Conservation (phyloP, 179 eudicot genomes). For the Drosera spatulata region DNA sequence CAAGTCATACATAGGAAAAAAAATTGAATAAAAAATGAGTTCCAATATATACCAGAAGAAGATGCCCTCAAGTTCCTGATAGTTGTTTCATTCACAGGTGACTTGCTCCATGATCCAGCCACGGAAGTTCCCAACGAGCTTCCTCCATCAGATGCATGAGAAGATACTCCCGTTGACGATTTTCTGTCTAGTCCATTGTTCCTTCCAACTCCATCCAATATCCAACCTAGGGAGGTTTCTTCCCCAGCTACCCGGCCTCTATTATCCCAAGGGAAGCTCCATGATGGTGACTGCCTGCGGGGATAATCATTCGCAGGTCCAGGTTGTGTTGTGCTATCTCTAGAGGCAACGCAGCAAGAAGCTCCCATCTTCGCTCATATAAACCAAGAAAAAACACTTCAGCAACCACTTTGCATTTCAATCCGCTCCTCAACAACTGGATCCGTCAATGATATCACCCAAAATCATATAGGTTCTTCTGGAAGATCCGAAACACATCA, state of each 20-base stretch:
- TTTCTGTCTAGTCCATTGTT: conserved; percentile 47
- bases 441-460: no score
- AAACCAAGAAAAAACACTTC: no score
- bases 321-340: no score
- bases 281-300: conserved; percentile 45
- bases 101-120: conserved; percentile 45
- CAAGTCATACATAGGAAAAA: no score
- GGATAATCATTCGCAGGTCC: no score
- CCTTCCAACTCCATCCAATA: conserved; percentile 42
- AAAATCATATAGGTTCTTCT: no score
- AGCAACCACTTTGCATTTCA: no score
- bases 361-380: no score
- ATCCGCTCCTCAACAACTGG: no score
- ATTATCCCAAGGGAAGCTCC: conserved; percentile 98
- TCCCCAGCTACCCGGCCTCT: conserved; percentile 88
- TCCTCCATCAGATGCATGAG: conserved; percentile 72
- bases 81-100: conserved; percentile 41
- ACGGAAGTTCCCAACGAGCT: conserved; percentile 61
- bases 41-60: conserved; percentile 40
- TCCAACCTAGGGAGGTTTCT: conserved; percentile 54
- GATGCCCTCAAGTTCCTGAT: conserved; percentile 24
- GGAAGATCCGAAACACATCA: no score
- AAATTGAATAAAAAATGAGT: not conserved
- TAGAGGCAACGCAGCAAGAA: no score
- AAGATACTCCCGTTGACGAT: conserved; percentile 52